Percentiles rank a stretch among this genome's conserved stretches.
Evolutionary conservation across 306 rosid species (phyloP).

Genomic region (Inga laurina): DNA sequence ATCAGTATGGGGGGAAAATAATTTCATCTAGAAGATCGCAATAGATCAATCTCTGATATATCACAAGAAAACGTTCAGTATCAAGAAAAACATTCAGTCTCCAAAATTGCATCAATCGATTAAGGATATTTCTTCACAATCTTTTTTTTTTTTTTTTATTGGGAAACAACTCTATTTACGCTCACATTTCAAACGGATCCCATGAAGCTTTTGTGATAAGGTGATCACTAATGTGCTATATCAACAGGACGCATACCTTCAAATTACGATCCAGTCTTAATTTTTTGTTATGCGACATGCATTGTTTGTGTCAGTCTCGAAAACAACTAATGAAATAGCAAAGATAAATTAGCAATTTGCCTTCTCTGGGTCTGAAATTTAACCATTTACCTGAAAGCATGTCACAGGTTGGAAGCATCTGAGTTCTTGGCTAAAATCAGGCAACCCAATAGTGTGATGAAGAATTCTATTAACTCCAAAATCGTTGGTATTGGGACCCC

Average conservation of each 20-base stretch:
- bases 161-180: background rate
- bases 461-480: slow-evolving; percentile 52
- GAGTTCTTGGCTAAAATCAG: slow-evolving; percentile 50
- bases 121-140: background rate
- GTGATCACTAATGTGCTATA: background rate
- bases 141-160: background rate
- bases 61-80: background rate
- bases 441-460: slow-evolving; percentile 55
- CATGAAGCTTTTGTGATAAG: background rate
- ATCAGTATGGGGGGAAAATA: background rate
- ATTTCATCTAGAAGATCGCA: background rate
- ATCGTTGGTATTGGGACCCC: slow-evolving; percentile 54
- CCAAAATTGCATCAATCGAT: background rate
- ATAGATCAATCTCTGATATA: background rate
- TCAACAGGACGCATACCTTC: background rate
- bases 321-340: background rate
- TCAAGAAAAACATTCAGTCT: background rate
- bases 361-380: background rate
- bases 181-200: background rate
- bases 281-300: background rate
- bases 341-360: background rate
- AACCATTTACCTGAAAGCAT: slow-evolving; percentile 45
- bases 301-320: background rate
- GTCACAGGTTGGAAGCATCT: slow-evolving; percentile 55
- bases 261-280: background rate